A percentile compares a stretch with the other conserved stretches of the same genome.
phyloP scores from a whole-genome alignment of 169 alveolate genomes.

The Cryptosporidium tyzzeri region DNA sequence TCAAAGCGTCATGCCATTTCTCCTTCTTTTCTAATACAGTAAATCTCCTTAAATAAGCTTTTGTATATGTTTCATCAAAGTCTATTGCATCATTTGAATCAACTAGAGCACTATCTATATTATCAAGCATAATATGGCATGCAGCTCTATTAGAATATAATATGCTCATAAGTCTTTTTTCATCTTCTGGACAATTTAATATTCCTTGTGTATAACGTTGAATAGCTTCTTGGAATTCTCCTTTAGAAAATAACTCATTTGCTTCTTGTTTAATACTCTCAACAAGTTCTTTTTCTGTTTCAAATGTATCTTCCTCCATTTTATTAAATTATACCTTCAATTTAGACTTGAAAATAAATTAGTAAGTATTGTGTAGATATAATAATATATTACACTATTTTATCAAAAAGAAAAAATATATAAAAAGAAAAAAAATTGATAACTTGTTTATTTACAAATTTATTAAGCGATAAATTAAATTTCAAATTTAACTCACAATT shows the following conservation, averaged over 20 bases:
- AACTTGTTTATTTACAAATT: no score
- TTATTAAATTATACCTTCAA: not conserved
- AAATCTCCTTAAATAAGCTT: slow-evolving; percentile 87
- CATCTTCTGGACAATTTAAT: slow-evolving; percentile 74
- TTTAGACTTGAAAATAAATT: not conserved
- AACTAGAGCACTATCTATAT: slow-evolving; percentile 83
- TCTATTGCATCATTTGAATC: slow-evolving; percentile 85
- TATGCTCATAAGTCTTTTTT: slow-evolving; percentile 79
- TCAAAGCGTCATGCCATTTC: slow-evolving; percentile 88
- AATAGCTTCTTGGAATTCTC: slow-evolving; percentile 45
- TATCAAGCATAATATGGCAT: slow-evolving; percentile 83
- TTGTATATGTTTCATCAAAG: slow-evolving; percentile 81
- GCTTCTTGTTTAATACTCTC: slow-evolving; percentile 63
- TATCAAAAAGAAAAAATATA: no score
- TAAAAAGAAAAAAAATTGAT: no score
- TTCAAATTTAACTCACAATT: no score
- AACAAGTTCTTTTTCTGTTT: slow-evolving; percentile 41
- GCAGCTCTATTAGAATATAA: slow-evolving; percentile 87
- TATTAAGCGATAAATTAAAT: no score
- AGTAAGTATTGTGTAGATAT: not conserved
- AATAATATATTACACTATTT: no score
- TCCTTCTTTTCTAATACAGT: slow-evolving; percentile 86
- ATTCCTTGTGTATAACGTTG: slow-evolving; percentile 67
- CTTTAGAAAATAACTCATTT: slow-evolving; percentile 49
- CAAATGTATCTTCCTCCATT: slow-evolving; percentile 65